phyloP scores from a whole-genome alignment of 1,284 basidiomycete genomes.

The Lignosus rhinocerotis region DNA sequence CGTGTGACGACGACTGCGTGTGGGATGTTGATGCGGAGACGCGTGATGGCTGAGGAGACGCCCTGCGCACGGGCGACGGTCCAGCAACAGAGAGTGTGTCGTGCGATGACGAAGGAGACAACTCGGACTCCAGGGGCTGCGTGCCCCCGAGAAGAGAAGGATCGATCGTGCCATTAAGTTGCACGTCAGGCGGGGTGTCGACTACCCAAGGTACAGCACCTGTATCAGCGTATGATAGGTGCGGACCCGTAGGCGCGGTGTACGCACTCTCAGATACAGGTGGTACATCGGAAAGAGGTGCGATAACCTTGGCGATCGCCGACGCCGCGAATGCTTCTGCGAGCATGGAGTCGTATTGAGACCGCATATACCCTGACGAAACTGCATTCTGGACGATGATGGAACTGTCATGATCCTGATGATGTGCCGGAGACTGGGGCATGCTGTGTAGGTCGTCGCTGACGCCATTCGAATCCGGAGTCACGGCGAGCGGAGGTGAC shows the following conservation, averaged over 20 bases:
- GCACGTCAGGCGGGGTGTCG: neutral
- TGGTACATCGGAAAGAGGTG: too few relatives aligned
- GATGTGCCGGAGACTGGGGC: neutral
- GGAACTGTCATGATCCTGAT: neutral
- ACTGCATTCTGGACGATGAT: neutral
- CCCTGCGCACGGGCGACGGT: neutral
- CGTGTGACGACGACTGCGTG: neutral
- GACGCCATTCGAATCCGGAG: neutral
- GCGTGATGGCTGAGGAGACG: neutral
- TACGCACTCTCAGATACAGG: constrained; percentile 2
- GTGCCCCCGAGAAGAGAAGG: constrained; percentile 25
- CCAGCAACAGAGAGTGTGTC: neutral
- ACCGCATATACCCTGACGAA: neutral
- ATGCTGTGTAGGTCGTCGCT: neutral
- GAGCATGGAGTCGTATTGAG: neutral
- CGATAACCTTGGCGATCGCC: neutral
- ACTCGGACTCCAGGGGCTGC: neutral
- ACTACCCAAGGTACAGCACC: neutral
- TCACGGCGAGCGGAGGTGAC: neutral
- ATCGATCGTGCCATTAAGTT: constrained; percentile 26
- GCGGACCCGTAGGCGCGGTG: neutral
- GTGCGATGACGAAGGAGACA: neutral
- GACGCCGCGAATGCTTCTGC: neutral
- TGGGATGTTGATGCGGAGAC: neutral
- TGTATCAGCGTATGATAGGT: neutral